phyloP scores from a whole-genome alignment of 2,329 filamentous ascomycete genomes.

The Fusarium tricinctum region DNA sequence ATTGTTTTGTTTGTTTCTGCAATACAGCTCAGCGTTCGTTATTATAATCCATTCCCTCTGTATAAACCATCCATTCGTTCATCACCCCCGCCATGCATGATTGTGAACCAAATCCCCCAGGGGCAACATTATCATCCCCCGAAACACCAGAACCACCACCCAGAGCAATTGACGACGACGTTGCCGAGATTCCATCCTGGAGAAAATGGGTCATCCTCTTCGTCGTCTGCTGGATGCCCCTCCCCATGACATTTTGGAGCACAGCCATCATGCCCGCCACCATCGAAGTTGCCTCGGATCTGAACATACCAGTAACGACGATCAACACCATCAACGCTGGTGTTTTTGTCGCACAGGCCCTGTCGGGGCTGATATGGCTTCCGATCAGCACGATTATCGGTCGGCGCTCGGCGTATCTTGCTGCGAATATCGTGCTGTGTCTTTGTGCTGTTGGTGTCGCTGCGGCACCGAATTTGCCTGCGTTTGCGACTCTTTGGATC shows the following conservation, averaged over 20 bases:
- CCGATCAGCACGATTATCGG: slow-evolving; percentile 47
- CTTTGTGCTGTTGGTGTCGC: slow-evolving; percentile 45
- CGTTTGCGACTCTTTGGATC: slow-evolving; percentile 45
- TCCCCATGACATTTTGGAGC: slow-evolving; percentile 50
- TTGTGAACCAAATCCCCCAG: slow-evolving; percentile 22
- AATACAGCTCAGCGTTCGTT: not conserved
- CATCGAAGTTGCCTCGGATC: slow-evolving; percentile 34
- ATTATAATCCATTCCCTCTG: not conserved
- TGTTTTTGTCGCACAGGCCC: slow-evolving; percentile 45
- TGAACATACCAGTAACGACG: slow-evolving; percentile 24
- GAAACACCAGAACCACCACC: slow-evolving; percentile 4
- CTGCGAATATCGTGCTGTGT: slow-evolving; percentile 43
- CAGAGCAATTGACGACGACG: slow-evolving; percentile 42
- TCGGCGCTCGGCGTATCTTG: slow-evolving; percentile 44
- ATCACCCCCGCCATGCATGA: slow-evolving; percentile 11
- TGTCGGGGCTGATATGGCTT: slow-evolving; percentile 47
- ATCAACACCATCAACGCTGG: slow-evolving; percentile 47
- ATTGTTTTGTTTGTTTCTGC: not conserved
- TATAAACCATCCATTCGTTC: not conserved
- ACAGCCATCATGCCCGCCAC: slow-evolving; percentile 48
- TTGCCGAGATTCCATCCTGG: slow-evolving; percentile 40
- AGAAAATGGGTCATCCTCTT: slow-evolving; percentile 50
- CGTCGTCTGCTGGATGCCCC: slow-evolving; percentile 50
- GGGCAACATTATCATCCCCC: not conserved
- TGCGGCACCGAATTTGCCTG: slow-evolving; percentile 39